Base-by-base conservation (phyloP, 768 basidiomycete species). In the Amanita phalloides region DNA sequence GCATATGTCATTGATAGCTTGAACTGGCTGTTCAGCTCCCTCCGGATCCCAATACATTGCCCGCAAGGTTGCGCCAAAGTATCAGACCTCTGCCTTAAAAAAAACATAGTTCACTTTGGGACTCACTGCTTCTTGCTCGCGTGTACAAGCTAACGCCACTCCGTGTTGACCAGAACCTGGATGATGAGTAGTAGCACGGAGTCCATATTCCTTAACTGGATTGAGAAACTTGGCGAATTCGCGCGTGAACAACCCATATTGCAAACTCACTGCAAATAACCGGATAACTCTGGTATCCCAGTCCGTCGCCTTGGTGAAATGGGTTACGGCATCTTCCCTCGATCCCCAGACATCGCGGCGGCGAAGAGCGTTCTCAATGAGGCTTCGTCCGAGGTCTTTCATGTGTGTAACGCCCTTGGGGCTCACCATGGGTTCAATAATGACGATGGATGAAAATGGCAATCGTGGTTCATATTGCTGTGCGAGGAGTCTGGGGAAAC, bases 401-500 rank as follows among this genome's bases (percentile, higher is more conserved):
- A 84, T 64, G 23, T 71, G 69, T 26, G 71, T 59, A 1, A 68
- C 60, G 7, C 76, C 77, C 1, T 64, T 69, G 0, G 80, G 74
- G 49, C 75, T 79, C 43, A 86, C 62, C 67, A 86, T 69, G 3
- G 84, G 83, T 60, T 86, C 84, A 46, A 83, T 69, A 21, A 86
- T 69, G 53, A 85, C 66, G 53, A 86, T 57, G 4, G 74, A 75
- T 0, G 62, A 57, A 59, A 85, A 84, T 3, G 57, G 60, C 39
- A 81, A 57, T 0, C 48, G 41, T 0, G 78, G 78, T 23, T 68
- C 58, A 8, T 81, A 58, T 30, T 64, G 60, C 57, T 82, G 80
- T 20, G 82, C 63, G 33, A 83, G 68, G 7, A 78, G 68, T 62
- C 82, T 84, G 44, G 13, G 41, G 26, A 11, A 43, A 32, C 26